Conservation (phyloP, 345 rosid species). For the Hevea brasiliensis region DNA sequence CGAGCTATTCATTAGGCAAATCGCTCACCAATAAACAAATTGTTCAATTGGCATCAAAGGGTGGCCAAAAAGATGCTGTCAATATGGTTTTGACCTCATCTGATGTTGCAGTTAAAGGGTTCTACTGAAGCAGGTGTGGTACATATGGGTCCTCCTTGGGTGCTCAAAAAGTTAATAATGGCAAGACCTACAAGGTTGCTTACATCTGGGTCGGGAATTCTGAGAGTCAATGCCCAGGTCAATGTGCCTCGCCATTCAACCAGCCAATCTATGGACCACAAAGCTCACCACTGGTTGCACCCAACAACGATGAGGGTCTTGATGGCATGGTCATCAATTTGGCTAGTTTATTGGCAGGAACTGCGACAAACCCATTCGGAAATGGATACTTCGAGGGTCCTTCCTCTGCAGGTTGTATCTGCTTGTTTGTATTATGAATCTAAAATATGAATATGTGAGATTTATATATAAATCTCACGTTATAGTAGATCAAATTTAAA, state of each 20-base stretch:
- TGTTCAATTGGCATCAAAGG: slow-evolving; percentile 21
- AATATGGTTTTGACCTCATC: slow-evolving; percentile 20
- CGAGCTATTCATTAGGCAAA: slow-evolving; percentile 14
- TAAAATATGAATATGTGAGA: no score
- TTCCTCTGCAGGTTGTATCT: slow-evolving; percentile 25
- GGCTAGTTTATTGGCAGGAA: slow-evolving; percentile 23
- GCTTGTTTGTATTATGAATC: no score
- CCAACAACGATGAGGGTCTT: slow-evolving; percentile 25
- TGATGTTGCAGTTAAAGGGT: slow-evolving; percentile 23
- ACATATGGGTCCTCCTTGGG: background rate
- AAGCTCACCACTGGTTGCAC: slow-evolving; percentile 3
- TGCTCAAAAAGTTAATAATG: background rate
- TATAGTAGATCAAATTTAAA: no score
- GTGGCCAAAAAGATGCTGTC: slow-evolving; percentile 9
- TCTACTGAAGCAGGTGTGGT: slow-evolving; percentile 19
- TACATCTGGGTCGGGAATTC: slow-evolving; percentile 33
- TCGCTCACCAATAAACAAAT: slow-evolving; percentile 15
- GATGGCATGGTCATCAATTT: slow-evolving; percentile 29
- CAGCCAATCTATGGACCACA: slow-evolving; percentile 24
- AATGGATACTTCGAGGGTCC: slow-evolving; percentile 27
- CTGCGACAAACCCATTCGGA: slow-evolving; percentile 25
- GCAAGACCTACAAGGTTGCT: slow-evolving; percentile 10
- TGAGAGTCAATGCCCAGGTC: slow-evolving; percentile 26
- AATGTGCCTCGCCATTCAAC: slow-evolving; percentile 33
- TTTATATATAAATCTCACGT: no score